Evolutionary conservation across 257 asterid genomes (phyloP), one percentile per base, ranked within the genome.

Genomic region (Jacaranda copaia): DNA sequence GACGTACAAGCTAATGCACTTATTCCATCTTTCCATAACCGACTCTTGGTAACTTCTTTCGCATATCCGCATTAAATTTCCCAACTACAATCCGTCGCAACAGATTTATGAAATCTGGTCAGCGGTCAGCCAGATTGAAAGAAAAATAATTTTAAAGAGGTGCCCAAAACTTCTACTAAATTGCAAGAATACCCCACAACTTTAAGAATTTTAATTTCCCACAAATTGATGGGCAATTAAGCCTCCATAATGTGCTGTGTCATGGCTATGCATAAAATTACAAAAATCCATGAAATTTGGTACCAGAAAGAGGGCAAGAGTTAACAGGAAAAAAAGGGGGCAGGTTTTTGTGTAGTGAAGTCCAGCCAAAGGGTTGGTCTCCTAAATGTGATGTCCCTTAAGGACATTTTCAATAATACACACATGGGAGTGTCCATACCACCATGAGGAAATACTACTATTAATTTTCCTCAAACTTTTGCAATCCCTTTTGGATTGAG

Each of bases 381-480:
- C 80, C 86, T 67, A 76, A 77, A 81, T 63, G 69, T 75, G 81
- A 74, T 72, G 83, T 80, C 81, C 45, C 68, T 65, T 45, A 75
- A 35, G 19, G 74, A 85, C 90, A 86, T 66, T 57, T 77, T 65
- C 87, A 86, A 87, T 86, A 81, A 89, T 85, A 72, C 84, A 87
- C 91, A 89, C 92, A 85, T 91, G 94, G 79, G 80, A 71, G 55
- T 85, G 93, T 81, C 89, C 81, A 67, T 65, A 18, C 13, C 43
- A 56, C 68, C 80, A 42, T 68, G 53, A 70, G 0, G 46, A 56
- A 55, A 46, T 51, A 15, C 38, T 40, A 35, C 1, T 62, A 46
- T 14, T 73, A 73, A 7, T 40, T 61, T 43, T 48, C 53, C 13
- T 8, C 53, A 3, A 3, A 1, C 1, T 48, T 11, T 11, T 11